Evolutionary conservation across 2,329 filamentous ascomycete species (phyloP), one percentile per base, ranked within the genome.

Genomic region (Penicillium fuscoglaucum): DNA sequence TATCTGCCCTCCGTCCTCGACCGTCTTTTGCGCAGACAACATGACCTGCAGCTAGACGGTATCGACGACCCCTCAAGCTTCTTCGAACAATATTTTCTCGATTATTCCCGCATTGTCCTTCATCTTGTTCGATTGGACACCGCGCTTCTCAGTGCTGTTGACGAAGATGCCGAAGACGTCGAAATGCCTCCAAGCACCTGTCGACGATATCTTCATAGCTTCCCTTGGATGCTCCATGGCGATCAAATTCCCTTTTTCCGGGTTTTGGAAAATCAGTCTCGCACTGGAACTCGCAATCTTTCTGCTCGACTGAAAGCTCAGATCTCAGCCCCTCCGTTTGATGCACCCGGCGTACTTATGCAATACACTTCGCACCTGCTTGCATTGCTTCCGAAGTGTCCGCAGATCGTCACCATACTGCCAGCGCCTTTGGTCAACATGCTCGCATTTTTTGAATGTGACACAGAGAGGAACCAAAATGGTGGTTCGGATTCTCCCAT

Each of bases 61-160:
- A 71, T 68, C 15, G 60, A 66, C 12, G 68, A 68, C 4, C 59
- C 65, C 7, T 72, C 71, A 63, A 44, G 47, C 13, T 72, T 69
- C 47, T 57, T 80, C n/a, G 73, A 78, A 58, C 73, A 76, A 28
- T 78, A 80, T 49, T 71, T 80, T 48, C 63, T 74, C 13, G 66
- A 71, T 40, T 81, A 71, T 62, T 71, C 72, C 37, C 72, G 68
- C 26, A 68, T 81, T 39, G 65, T 76, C 5, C 63, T 78, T 15
- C 77, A 78, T 44, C 66, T 82, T 43, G 61, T 79, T 39, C 66
- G 67, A 13, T 64, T 79, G 54, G 80, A 82, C 60, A 72, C 64
- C 19, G 46, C 64, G 28, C 61, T 70, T n/a, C 58, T 81, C 52
- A 62, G 60, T 15, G 60, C 66, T 17, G 57, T 72, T 43, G 55